phyloP scores from a whole-genome alignment of 495 filamentous ascomycete genomes.

The Penicillium maclennaniae region DNA sequence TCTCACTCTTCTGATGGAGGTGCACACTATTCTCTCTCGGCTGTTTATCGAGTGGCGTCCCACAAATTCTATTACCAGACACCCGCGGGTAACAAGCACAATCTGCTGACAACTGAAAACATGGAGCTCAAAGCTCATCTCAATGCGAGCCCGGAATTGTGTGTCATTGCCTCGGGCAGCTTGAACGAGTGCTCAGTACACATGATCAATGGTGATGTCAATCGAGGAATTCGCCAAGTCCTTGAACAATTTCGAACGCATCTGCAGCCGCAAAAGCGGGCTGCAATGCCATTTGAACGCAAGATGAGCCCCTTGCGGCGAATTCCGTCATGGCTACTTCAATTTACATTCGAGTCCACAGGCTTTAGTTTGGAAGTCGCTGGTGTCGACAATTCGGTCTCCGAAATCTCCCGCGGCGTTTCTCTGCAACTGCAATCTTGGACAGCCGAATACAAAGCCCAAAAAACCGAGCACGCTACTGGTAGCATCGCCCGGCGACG shows the following conservation, averaged over 20 bases:
- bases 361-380: slow-evolving; percentile 90
- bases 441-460: slow-evolving; percentile 85
- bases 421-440: slow-evolving; percentile 85
- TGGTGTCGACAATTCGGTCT: slow-evolving; percentile 78
- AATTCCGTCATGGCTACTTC: slow-evolving; percentile 77
- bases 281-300: slow-evolving; percentile 43
- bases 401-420: slow-evolving; percentile 70
- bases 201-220: slow-evolving; percentile 88
- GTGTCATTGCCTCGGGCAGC: slow-evolving; percentile 73
- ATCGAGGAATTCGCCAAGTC: slow-evolving; percentile 86
- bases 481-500: slow-evolving; percentile 51
- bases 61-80: slow-evolving; percentile 97
- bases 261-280: slow-evolving; percentile 58
- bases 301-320: slow-evolving; percentile 68
- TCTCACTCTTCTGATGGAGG: slow-evolving; percentile 85
- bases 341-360: slow-evolving; percentile 79
- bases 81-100: slow-evolving; percentile 70
- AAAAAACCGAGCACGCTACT: slow-evolving; percentile 64
- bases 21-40: slow-evolving; percentile 77
- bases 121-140: slow-evolving; percentile 82
- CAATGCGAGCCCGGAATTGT: slow-evolving; percentile 79
- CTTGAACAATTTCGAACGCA: slow-evolving; percentile 69
- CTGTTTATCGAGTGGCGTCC: slow-evolving; percentile 75
- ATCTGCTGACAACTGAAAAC: slow-evolving; percentile 78
- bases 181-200: slow-evolving; percentile 84